Evolutionary conservation across 2,329 filamentous ascomycete genomes (phyloP).

Genomic region (Colletotrichum costaricense): DNA sequence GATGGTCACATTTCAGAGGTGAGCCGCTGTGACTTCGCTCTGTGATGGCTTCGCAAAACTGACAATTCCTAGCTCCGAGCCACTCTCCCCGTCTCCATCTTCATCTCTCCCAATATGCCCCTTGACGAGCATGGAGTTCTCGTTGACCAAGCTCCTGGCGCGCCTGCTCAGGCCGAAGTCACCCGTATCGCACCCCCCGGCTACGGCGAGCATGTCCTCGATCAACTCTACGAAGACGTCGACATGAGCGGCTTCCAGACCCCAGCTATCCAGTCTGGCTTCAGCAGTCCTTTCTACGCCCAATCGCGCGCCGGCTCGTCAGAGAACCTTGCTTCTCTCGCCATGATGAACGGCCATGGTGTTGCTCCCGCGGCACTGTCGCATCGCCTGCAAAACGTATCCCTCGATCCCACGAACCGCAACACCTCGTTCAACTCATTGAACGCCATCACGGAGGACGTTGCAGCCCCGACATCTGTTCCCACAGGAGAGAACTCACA

Average conservation of each 20-base stretch:
- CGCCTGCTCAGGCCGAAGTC: constrained; percentile 62
- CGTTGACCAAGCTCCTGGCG: constrained; percentile 68
- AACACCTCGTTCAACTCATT: constrained; percentile 59
- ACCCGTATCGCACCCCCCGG: constrained; percentile 85
- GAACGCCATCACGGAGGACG: constrained; percentile 55
- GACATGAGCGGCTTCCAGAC: constrained; percentile 86
- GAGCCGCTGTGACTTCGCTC: constrained; percentile 41
- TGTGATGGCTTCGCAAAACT: constrained; percentile 1
- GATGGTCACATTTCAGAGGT: constrained; percentile 95
- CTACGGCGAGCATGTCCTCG: constrained; percentile 90
- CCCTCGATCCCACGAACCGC: constrained; percentile 58
- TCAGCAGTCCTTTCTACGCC: constrained; percentile 82
- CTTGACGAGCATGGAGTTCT: constrained; percentile 90
- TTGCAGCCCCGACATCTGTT: constrained; percentile 55
- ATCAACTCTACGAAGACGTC: constrained; percentile 90
- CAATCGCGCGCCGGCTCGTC: constrained; percentile 80
- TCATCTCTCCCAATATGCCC: constrained; percentile 93
- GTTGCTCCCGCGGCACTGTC: constrained; percentile 66
- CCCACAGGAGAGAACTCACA: constrained; percentile 52
- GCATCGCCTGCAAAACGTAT: constrained; percentile 78
- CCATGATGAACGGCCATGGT: constrained; percentile 52
- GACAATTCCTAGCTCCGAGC: constrained; percentile 74
- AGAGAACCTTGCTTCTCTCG: constrained; percentile 78
- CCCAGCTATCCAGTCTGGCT: constrained; percentile 75
- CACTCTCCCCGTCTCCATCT: constrained; percentile 89